These are phyloP conservation scores for Euphorbia lathyris DNA, from an alignment of 345 rosid species.

Conservation along the genomic window DNA sequence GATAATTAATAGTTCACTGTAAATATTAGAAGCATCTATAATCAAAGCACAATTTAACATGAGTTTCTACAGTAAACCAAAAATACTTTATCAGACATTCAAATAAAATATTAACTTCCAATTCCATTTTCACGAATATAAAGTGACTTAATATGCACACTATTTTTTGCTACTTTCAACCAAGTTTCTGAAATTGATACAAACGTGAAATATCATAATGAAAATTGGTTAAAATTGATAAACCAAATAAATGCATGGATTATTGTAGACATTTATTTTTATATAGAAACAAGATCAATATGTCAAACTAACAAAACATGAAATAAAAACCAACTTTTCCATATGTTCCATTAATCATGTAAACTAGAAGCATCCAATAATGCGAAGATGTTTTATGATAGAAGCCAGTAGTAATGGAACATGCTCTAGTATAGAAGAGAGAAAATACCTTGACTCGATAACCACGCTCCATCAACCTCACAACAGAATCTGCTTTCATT, in stretches of 20 bases:
- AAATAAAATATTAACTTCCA: no score
- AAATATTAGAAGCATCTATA: no score
- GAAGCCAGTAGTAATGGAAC: background rate
- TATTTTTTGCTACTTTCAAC: no score
- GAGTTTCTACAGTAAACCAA: no score
- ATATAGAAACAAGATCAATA: background rate
- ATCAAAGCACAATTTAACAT: no score
- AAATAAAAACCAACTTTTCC: background rate
- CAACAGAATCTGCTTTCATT: slow-evolving; percentile 60
- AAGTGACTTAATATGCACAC: no score
- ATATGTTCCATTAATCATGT: no score
- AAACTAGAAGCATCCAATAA: background rate
- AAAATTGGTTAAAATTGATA: background rate
- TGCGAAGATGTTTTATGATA: background rate
- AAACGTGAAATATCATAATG: background rate
- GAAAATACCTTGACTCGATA: slow-evolving; percentile 80
- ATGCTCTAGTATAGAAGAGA: background rate
- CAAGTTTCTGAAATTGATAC: background rate
- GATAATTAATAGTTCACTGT: no score
- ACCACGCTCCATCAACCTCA: slow-evolving; percentile 71
- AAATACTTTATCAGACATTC: no score
- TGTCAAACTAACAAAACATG: background rate
- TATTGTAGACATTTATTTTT: background rate
- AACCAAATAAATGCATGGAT: background rate
- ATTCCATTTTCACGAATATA: no score